Evolutionary conservation across 2,329 filamentous ascomycete genomes (phyloP), one percentile per base, ranked within the genome.

Genomic region (Fusarium beomiforme): DNA sequence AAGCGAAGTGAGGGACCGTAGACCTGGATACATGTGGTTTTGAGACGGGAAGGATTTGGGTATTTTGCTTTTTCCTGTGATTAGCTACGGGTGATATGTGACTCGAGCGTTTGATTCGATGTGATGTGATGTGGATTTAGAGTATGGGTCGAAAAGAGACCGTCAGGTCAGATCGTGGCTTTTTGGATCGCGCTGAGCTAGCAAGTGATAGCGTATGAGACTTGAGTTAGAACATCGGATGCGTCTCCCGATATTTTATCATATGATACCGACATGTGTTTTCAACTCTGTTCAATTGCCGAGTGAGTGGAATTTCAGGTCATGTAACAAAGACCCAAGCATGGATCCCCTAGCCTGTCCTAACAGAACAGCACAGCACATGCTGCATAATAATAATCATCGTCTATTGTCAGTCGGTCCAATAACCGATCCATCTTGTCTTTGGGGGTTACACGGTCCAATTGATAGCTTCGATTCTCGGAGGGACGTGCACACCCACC

Each of bases 401-500:
- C 6, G 17, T n/a, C n/a, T 21, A 49, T 33, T 37, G 31, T n/a
- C 6, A 29, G 29, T 29, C 29, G 39, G 33, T 53, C 63, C 51
- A 66, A 63, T 66, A 53, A 47, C 58, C 39, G 58, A 63, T 41
- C 33, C 29, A 44, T 29, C 33, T 42, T 29, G 58, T 31, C 43
- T 12, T 3, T 49, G 43, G 61, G 61, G 42, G 61, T 54, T 26
- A 37, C 63, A 67, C 31, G 26, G 26, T 34, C 49, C 41, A 37
- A 51, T 41, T 34, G 33, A 42, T 56, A 37, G 41, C 34, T 26
- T 56, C 33, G 31, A 50, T 56, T 34, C 8, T 3, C 16, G 24
- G 3, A 17, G 23, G 58, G 17, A 62, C 53, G 66, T 69, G 64
- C 66, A 41, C 58, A 68, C 64, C 64, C 66, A 69, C 47, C 64